Evolutionary conservation across 805 yeast species (phyloP).

Genomic region (Nakazawaea peltata): DNA sequence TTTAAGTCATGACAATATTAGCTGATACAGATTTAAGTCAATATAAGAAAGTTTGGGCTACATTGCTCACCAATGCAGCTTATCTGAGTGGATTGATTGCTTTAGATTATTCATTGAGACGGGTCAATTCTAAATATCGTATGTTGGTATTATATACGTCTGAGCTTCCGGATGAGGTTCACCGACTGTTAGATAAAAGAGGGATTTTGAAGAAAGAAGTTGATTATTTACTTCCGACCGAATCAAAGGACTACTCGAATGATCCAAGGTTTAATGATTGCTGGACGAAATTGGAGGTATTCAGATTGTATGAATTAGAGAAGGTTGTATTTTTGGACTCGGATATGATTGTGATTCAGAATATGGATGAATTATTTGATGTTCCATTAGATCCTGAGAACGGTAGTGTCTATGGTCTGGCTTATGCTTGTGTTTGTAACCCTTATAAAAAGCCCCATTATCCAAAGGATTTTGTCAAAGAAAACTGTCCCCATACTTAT

Average conservation of each 20-base stretch:
- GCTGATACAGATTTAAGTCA: slow-evolving; percentile 13
- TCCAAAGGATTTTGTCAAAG: slow-evolving; percentile 43
- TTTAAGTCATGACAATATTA: slow-evolving; percentile 10
- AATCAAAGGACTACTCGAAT: slow-evolving; percentile 33
- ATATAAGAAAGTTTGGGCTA: slow-evolving; percentile 39
- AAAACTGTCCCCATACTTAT: slow-evolving; percentile 43
- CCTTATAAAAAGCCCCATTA: slow-evolving; percentile 45
- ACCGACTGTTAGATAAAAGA: slow-evolving; percentile 27
- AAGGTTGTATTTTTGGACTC: slow-evolving; percentile 48
- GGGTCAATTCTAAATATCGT: slow-evolving; percentile 37
- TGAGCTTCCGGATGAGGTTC: slow-evolving; percentile 33
- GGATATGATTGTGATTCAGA: slow-evolving; percentile 49
- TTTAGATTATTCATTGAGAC: slow-evolving; percentile 37
- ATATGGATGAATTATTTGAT: slow-evolving; percentile 55
- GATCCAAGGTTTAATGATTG: slow-evolving; percentile 53
- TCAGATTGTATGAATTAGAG: slow-evolving; percentile 40
- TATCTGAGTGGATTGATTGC: slow-evolving; percentile 46
- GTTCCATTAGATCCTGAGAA: slow-evolving; percentile 24
- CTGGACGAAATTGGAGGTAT: slow-evolving; percentile 55
- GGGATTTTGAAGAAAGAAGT: slow-evolving; percentile 34
- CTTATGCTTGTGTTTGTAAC: slow-evolving; percentile 57
- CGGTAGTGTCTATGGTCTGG: slow-evolving; percentile 44
- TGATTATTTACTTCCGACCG: slow-evolving; percentile 33
- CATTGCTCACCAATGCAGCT: slow-evolving; percentile 43
- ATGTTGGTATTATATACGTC: slow-evolving; percentile 47